These are phyloP conservation scores for Potentilla sterilis DNA, from an alignment of 306 rosid genomes.

Conservation along the genomic window DNA sequence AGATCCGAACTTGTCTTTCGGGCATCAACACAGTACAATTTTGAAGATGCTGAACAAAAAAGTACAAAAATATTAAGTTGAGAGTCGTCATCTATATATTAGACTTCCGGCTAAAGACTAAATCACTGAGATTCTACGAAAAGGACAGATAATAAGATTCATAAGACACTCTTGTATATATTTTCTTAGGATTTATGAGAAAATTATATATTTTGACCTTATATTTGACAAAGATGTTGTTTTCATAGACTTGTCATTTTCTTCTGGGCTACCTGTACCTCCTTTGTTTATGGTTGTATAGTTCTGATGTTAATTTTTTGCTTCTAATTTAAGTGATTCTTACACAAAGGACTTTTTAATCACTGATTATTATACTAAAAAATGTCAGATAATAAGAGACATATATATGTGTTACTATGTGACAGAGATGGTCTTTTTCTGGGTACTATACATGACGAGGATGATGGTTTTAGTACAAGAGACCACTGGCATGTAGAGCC, in stretches of 20 bases:
- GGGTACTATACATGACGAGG: not conserved
- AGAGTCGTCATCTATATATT: not conserved
- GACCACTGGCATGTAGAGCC: not conserved
- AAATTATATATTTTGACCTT: not conserved
- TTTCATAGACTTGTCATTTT: not conserved
- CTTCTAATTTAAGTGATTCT: not conserved
- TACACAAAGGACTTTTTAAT: not conserved
- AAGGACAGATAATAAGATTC: constrained; percentile 5
- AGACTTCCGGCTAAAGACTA: not conserved
- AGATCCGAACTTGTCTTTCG: no score
- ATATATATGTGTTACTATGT: not conserved
- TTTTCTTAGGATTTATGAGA: not conserved
- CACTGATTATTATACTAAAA: not conserved
- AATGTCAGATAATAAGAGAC: not conserved
- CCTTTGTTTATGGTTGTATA: not conserved
- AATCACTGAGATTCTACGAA: not conserved
- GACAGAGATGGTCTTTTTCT: not conserved
- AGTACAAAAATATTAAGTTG: not conserved
- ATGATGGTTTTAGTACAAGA: not conserved
- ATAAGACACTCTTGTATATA: not conserved
- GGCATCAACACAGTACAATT: not conserved
- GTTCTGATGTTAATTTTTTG: not conserved
- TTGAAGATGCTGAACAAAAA: not conserved
- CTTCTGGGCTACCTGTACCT: not conserved
- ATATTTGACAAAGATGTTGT: not conserved